Evolutionary conservation across 352 stramenopile species (phyloP).

Genomic region (Pythium insidiosum): DNA sequence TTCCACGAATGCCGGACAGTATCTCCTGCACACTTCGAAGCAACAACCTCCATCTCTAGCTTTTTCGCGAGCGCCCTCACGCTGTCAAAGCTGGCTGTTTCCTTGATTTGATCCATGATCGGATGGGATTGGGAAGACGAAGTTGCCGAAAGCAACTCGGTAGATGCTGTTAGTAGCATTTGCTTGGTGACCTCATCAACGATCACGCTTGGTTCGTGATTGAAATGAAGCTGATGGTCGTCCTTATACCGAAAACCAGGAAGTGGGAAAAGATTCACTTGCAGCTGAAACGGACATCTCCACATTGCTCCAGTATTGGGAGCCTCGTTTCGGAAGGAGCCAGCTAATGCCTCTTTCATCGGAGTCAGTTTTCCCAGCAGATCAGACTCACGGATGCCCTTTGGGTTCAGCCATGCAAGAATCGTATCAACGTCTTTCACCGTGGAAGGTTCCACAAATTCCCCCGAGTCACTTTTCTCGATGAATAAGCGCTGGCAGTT

Average conservation of each 20-base stretch:
- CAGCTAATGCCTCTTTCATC: slow-evolving; percentile 26
- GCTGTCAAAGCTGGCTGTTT: no score
- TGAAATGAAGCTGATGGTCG: slow-evolving; percentile 35
- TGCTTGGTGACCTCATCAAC: slow-evolving; percentile 34
- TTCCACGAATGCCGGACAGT: slow-evolving; percentile 67
- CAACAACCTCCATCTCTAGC: slow-evolving; percentile 48
- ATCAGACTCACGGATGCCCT: slow-evolving; percentile 56
- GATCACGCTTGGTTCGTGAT: slow-evolving; percentile 30
- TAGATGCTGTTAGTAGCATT: slow-evolving; percentile 66
- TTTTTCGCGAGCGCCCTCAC: slow-evolving; percentile 39
- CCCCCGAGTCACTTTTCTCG: slow-evolving; percentile 49
- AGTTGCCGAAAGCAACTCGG: no score
- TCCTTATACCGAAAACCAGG: slow-evolving; percentile 38
- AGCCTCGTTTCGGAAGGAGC: no score
- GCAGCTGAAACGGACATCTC: no score
- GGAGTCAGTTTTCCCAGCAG: slow-evolving; percentile 45
- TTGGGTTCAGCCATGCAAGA: slow-evolving; percentile 67
- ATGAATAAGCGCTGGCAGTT: slow-evolving; percentile 53
- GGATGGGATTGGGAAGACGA: no score
- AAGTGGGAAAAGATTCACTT: slow-evolving; percentile 58
- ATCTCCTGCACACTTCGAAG: slow-evolving; percentile 30
- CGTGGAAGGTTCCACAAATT: slow-evolving; percentile 42
- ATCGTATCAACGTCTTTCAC: slow-evolving; percentile 33
- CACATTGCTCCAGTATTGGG: no score
- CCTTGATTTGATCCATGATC: no score